Evolutionary conservation across 352 stramenopile genomes (phyloP).

Genomic region (Globisporangium echinulatum): DNA sequence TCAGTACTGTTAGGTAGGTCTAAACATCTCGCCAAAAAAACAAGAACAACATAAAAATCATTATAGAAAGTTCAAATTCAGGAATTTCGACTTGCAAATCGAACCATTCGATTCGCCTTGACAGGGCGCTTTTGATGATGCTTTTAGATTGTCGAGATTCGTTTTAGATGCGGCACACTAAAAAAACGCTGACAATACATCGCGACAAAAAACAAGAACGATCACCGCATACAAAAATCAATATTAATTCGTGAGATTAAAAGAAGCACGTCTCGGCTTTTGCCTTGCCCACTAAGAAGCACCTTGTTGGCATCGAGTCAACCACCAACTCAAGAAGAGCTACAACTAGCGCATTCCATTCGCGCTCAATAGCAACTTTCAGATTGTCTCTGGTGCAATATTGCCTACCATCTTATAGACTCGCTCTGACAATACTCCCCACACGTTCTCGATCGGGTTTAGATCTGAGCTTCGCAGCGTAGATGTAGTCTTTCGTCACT

Average conservation of each 20-base stretch:
- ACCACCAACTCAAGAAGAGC: background rate
- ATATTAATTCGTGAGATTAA: background rate
- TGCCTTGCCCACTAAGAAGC: background rate
- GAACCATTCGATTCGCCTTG: background rate
- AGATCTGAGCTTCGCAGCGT: background rate
- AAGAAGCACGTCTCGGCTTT: background rate
- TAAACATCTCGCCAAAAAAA: background rate
- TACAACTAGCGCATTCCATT: background rate
- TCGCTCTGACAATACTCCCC: background rate
- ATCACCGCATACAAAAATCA: background rate
- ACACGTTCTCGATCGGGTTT: background rate
- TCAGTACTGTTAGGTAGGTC: too few species aligned
- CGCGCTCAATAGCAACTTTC: background rate
- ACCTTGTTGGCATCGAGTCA: background rate
- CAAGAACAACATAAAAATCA: background rate
- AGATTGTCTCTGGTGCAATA: background rate
- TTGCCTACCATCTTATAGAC: constrained; percentile 1
- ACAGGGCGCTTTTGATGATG: background rate
- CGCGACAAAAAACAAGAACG: background rate
- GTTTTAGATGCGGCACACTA: background rate
- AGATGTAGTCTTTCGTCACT: background rate
- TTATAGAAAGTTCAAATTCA: background rate
- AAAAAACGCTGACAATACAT: background rate
- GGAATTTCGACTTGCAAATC: background rate
- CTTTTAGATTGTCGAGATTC: background rate